Evolutionary conservation across 345 rosid genomes (phyloP), one percentile per base, ranked within the genome.

Genomic region (Boechera retrofracta): DNA sequence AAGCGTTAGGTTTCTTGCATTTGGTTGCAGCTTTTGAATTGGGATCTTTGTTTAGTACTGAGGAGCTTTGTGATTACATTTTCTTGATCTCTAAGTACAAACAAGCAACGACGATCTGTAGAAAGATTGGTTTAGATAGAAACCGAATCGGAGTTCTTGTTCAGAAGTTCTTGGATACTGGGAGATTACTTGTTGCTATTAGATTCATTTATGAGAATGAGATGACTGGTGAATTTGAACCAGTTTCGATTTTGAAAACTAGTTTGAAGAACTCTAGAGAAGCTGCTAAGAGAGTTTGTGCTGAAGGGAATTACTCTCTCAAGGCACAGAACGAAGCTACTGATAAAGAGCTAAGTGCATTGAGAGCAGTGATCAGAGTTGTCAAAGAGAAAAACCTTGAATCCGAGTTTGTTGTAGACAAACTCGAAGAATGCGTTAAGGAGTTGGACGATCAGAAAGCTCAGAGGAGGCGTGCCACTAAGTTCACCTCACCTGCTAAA

Each of bases 361-460:
- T 91, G 83, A 85, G 80, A 67, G 71, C 85, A 39, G 89, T 87
- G 42, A 82, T 86, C 39, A 85, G 81, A 83, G 66, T 89, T 7
- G 64, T 88, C 31, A 85, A 87, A 70, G 89, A 86, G 69, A 82
- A 56, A 72, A 86, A 85, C 12, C 91, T 91, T 6, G 85, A 85
- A 15, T 57, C 80, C 0, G 89, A 87, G 75, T 89, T 80, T 67
- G 82, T 78, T 1, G 71, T n/a, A 31, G 76, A 45, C 72, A 64
- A 67, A 13, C 86, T 89, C 15, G 78, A 81, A 71, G 84, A 83
- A 47, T 87, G 87, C 28, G 79, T 87, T 61, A 71, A 70, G 70
- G 86, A 83, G 82, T 85, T 94, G 45, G 94, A 88, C 82, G 83
- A 87, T 80, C 79, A 75, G 77, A 88, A 80, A 77, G 86, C 87